Evolutionary conservation across 495 filamentous ascomycete species (phyloP).

Genomic region (Letharia columbiana): DNA sequence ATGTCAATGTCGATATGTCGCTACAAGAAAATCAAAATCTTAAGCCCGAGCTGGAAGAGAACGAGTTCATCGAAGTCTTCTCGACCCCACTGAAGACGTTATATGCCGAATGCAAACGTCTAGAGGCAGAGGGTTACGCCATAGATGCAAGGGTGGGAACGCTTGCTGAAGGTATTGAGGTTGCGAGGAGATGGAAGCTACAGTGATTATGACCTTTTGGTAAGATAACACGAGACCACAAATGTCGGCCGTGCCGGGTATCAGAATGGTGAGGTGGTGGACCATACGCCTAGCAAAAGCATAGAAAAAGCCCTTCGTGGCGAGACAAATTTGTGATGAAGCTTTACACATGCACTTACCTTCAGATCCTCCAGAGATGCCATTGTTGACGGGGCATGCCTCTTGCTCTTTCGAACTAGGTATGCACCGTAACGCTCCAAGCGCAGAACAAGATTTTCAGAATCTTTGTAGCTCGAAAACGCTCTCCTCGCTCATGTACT

Average conservation of each 20-base stretch:
- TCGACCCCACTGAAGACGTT: constrained; percentile 56
- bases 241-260: neutral
- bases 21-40: constrained; percentile 60
- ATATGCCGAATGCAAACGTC: constrained; percentile 55
- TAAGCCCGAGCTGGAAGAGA: constrained; percentile 70
- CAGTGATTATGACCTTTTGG: constrained; percentile 6
- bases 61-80: constrained; percentile 87
- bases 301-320: neutral
- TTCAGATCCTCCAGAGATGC: neutral
- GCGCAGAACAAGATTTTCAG: too few relatives aligned
- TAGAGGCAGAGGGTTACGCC: constrained; percentile 69
- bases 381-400: neutral
- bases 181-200: constrained; percentile 56
- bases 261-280: too few relatives aligned
- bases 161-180: constrained; percentile 76
- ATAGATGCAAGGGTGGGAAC: constrained; percentile 81
- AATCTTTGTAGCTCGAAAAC: too few relatives aligned
- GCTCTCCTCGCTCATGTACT: too few relatives aligned
- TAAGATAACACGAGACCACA: neutral
- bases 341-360: too few relatives aligned
- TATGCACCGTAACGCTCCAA: too few relatives aligned
- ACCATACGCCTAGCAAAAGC: neutral
- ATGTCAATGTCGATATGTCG: constrained; percentile 69
- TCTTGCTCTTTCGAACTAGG: neutral
- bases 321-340: neutral